Percentiles rank a stretch among this genome's conserved stretches.
phyloP scores from a whole-genome alignment of 2,329 filamentous ascomycete species.

The Myriosclerotinia curreyana region DNA sequence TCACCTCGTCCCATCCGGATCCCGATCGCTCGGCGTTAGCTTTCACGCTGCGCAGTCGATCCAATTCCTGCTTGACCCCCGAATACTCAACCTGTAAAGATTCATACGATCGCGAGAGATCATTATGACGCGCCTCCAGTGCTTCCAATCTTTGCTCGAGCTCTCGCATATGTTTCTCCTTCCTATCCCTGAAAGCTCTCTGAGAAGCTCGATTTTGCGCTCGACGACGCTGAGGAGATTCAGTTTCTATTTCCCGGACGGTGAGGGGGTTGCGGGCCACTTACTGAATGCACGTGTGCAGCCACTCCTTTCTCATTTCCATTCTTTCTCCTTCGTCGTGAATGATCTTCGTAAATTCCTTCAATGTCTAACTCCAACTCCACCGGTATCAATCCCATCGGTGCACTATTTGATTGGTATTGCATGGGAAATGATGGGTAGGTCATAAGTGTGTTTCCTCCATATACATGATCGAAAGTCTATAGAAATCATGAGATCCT shows the following conservation, averaged over 20 bases:
- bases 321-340: slow-evolving; percentile 37
- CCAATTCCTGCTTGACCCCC: slow-evolving; percentile 37
- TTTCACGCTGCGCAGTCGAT: slow-evolving; percentile 34
- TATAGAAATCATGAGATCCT: slow-evolving; percentile 23
- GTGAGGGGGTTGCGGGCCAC: slow-evolving; percentile 10
- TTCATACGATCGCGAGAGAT: slow-evolving; percentile 53
- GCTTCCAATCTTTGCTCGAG: slow-evolving; percentile 56
- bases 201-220: slow-evolving; percentile 61
- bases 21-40: slow-evolving; percentile 16
- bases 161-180: slow-evolving; percentile 63
- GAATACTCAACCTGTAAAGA: slow-evolving; percentile 44
- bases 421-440: slow-evolving; percentile 37
- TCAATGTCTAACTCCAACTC: slow-evolving; percentile 40
- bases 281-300: slow-evolving; percentile 39
- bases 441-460: slow-evolving; percentile 32
- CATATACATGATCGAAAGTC: slow-evolving; percentile 24
- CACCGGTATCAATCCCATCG: slow-evolving; percentile 37
- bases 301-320: slow-evolving; percentile 36
- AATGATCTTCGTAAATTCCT: slow-evolving; percentile 39
- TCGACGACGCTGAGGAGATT: slow-evolving; percentile 48
- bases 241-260: slow-evolving; percentile 12
- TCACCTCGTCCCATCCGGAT: slow-evolving; percentile 30
- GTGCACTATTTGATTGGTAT: slow-evolving; percentile 32
- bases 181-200: slow-evolving; percentile 59
- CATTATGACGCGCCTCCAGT: slow-evolving; percentile 53